Evolutionary conservation across 23 red algal species (phyloP).

Genomic region (Gracilaria domingensis): DNA sequence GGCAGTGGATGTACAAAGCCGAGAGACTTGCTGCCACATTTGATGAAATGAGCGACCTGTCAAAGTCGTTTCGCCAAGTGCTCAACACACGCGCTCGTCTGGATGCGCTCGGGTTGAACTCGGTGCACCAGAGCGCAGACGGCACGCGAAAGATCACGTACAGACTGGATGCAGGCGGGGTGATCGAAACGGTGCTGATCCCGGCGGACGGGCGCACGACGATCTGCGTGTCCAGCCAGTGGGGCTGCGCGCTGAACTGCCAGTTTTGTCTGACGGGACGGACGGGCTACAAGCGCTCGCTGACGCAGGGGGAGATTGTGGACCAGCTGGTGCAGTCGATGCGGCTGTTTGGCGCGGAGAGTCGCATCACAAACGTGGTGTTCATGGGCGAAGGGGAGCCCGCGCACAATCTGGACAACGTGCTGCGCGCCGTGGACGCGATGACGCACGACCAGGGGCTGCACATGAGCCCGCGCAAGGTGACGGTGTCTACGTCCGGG

Average conservation of each 20-base stretch:
- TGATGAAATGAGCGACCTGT: conserved; percentile 92
- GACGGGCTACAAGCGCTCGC: conserved; percentile 77
- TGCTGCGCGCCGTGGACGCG: conserved; percentile 78
- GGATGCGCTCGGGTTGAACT: conserved; percentile 69
- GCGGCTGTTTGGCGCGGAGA: conserved; percentile 63
- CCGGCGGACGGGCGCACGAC: conserved; percentile 84
- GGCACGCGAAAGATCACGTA: conserved; percentile 92
- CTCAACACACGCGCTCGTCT: conserved; percentile 53
- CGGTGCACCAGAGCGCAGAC: conserved; percentile 76
- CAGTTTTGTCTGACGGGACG: conserved; percentile 97
- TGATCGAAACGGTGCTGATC: conserved; percentile 92
- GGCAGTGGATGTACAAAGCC: conserved; percentile 91
- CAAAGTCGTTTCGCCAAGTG: conserved; percentile 70
- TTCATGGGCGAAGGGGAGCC: conserved; percentile 99
- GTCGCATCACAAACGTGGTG: conserved; percentile 84
- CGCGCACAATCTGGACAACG: conserved; percentile 89
- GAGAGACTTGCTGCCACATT: conserved; percentile 61
- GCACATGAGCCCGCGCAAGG: conserved; percentile 89
- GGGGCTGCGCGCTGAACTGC: conserved; percentile 94
- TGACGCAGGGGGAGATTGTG: conserved; percentile 91
- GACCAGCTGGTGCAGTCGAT: conserved; percentile 90
- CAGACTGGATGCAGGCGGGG: conserved; percentile 59
- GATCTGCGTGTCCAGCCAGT: conserved; percentile 88
- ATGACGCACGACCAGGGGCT: conserved; percentile 81
- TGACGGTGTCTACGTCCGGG: conserved; percentile 96